These are phyloP conservation scores for Arabidopsis lyrata DNA, from an alignment of 441 rosid genomes.

Conservation along the genomic window DNA sequence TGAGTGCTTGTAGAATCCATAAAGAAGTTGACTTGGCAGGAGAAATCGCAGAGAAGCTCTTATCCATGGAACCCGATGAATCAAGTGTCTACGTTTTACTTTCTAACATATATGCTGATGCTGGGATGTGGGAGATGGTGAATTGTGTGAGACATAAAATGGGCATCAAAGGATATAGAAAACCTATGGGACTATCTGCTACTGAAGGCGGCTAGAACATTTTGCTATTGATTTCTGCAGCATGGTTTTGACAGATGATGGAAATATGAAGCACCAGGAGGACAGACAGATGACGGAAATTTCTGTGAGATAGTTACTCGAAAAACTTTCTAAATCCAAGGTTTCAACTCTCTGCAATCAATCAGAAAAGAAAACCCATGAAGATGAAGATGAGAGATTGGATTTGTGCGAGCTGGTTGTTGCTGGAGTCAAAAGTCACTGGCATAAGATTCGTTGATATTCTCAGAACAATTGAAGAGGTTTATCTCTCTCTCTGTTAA, in stretches of 20 bases:
- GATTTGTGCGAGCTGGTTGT: slow-evolving; percentile 1
- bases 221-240: slow-evolving; percentile 20
- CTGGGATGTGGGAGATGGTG: slow-evolving; percentile 48
- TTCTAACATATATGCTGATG: slow-evolving; percentile 51
- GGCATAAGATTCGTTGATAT: not conserved
- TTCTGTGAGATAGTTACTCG: not conserved
- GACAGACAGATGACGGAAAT: not conserved
- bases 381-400: slow-evolving; percentile 12
- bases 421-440: slow-evolving; percentile 1
- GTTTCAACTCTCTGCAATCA: not conserved
- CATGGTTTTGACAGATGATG: slow-evolving; percentile 12
- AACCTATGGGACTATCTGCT: slow-evolving; percentile 41
- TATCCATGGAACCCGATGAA: slow-evolving; percentile 39
- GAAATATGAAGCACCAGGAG: slow-evolving; percentile 12
- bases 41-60: slow-evolving; percentile 47
- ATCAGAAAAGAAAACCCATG: not conserved
- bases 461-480: not conserved
- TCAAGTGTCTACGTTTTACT: slow-evolving; percentile 46
- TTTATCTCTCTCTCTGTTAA: not conserved
- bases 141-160: slow-evolving; percentile 43
- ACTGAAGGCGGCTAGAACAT: slow-evolving; percentile 33
- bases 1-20: slow-evolving; percentile 51
- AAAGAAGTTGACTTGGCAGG: slow-evolving; percentile 46
- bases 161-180: slow-evolving; percentile 35
- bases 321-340: slow-evolving; percentile 1